Conservation (phyloP, 1,139 yeast genomes). For the Lodderomyces elongisporus region DNA sequence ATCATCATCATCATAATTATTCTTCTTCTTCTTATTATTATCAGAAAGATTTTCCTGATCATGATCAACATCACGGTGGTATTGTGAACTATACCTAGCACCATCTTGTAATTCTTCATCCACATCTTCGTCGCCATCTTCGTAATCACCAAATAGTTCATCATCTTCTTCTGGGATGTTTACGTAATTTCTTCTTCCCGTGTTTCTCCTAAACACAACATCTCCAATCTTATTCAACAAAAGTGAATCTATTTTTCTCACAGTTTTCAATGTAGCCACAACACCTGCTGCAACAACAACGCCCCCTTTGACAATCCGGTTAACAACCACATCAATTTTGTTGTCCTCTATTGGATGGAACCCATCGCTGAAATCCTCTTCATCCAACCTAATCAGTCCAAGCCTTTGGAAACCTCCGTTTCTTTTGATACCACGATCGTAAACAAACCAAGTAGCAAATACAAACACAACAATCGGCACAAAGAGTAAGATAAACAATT, state of each 20-base stretch:
- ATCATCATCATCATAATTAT: too few species aligned
- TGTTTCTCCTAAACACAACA: conserved; percentile 34
- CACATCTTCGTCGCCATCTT: conserved; percentile 40
- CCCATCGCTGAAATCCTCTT: conserved; percentile 62
- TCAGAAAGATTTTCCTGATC: conserved; percentile 26
- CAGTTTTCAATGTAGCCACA: conserved; percentile 36
- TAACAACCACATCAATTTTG: conserved; percentile 57
- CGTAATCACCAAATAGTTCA: conserved; percentile 46
- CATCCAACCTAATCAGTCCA: conserved; percentile 84
- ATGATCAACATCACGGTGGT: conserved; percentile 23
- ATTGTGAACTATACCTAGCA: conserved; percentile 13
- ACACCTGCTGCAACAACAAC: conserved; percentile 47
- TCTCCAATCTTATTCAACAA: conserved; percentile 33
- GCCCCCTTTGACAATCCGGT: conserved; percentile 56
- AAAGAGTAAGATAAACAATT: conserved; percentile 46
- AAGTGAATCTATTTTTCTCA: conserved; percentile 31
- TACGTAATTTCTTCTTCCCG: conserved; percentile 41
- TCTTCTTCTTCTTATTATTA: background rate
- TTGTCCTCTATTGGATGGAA: conserved; percentile 63
- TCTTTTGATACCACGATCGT: conserved; percentile 74
- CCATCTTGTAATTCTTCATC: conserved; percentile 46
- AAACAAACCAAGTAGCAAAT: conserved; percentile 64
- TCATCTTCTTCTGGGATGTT: conserved; percentile 43
- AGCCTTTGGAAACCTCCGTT: conserved; percentile 76
- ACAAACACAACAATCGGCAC: conserved; percentile 58